Base-by-base conservation (phyloP, 768 basidiomycete genomes). In the Pleurotus pulmonarius region DNA sequence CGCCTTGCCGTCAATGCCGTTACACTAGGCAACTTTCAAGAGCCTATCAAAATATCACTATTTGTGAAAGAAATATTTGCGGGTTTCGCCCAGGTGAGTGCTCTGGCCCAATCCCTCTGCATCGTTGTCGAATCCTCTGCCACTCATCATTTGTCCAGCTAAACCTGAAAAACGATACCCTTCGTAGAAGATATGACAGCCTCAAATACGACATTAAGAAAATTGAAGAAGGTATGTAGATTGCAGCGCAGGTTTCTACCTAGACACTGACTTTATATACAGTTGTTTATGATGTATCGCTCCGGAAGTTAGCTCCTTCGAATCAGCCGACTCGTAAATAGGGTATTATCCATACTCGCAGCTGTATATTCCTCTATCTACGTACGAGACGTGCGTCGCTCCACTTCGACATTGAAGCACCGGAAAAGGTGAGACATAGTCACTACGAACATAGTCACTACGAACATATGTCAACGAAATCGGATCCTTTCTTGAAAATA, bases 121-220 rank as follows among this genome's bases (percentile, higher is more conserved):
- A 43, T 20, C 5, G 5, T 56, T 29, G 29, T 9, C 11, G 29
- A 34, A 34, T 9, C 29, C 29, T 34, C 45, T 40, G 37, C 25
- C 26, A 29, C 46, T 41, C 25, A 24, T 15, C 34, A 13, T 58
- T 4, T 57, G 25, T 56, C 47, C 60, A 90, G 90, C 75, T 93
- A 12, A 93, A 92, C 63, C 73, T 93, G 16, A 92, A 92, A 65
- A 92, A 92, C 56, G 91, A 92, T 63, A 65, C 75, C 0, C 72
- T 93, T 15, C 83, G 90, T 3, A 80, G 88, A 58, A 74, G 90
- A 53, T 93, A 88, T 64, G 90, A 92, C 64, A 83, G 87, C 60
- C 73, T 92, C 34, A 92, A 93, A 64, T 93, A 92, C 60, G 91
- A 92, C 65, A 81, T 93, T 59, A 92, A 92, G 69, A 92, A 91